phyloP scores from a whole-genome alignment of 305 asterid genomes.

The Solanum hybrid region DNA sequence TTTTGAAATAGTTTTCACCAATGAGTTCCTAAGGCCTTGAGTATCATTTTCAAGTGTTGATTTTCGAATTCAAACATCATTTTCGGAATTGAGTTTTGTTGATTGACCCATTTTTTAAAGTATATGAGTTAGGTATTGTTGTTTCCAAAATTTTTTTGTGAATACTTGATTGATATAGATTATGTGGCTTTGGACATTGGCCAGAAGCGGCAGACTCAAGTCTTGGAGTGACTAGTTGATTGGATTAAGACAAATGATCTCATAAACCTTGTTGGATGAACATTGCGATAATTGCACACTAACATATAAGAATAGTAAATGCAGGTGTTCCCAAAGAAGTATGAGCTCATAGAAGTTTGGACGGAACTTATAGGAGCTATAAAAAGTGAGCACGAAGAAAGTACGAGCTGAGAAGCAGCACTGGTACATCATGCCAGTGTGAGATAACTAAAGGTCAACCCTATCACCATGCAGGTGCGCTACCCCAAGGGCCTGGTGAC shows the following conservation, averaged over 20 bases:
- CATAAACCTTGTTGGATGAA: neutral
- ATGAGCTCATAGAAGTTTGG: neutral
- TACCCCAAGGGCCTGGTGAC: neutral
- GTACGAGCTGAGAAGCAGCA: neutral
- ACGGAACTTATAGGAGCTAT: neutral
- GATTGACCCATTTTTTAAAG: neutral
- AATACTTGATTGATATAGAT: neutral
- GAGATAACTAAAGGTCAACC: neutral
- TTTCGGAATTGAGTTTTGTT: no score
- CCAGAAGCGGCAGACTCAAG: neutral
- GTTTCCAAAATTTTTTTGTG: neutral
- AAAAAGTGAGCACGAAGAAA: neutral
- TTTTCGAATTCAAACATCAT: neutral
- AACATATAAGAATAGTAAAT: neutral
- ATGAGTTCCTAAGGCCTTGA: neutral
- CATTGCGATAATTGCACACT: neutral
- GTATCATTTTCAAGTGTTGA: neutral
- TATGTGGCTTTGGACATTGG: neutral
- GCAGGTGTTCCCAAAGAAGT: neutral
- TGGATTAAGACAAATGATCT: neutral
- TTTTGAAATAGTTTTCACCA: neutral
- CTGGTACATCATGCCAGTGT: neutral
- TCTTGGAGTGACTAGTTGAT: neutral
- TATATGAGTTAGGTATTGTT: neutral
- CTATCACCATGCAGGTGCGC: neutral